A percentile compares a stretch with the other conserved stretches of the same genome.
phyloP scores from a whole-genome alignment of 257 asterid species.

The Fraxinus pennsylvanica region DNA sequence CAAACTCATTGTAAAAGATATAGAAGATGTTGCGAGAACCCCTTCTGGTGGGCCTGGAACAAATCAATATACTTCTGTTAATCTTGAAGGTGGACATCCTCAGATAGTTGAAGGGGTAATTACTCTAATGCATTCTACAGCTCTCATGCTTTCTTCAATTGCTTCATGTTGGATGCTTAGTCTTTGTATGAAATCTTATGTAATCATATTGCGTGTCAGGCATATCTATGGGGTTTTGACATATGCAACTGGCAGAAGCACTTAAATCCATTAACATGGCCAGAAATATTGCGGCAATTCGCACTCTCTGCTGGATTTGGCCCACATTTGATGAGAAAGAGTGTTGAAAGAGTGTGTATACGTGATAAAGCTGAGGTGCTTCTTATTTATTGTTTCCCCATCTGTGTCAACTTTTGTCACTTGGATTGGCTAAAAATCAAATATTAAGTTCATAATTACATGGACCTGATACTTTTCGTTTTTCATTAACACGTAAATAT shows the following conservation, averaged over 20 bases:
- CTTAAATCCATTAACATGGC: slow-evolving; percentile 88
- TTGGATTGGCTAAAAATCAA: background rate
- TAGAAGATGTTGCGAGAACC: slow-evolving; percentile 91
- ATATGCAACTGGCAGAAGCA: slow-evolving; percentile 89
- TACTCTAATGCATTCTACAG: slow-evolving; percentile 15
- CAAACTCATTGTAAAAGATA: slow-evolving; percentile 82
- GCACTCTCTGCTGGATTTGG: slow-evolving; percentile 97
- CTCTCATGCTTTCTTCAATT: background rate
- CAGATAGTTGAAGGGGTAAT: slow-evolving; percentile 97
- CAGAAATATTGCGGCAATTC: slow-evolving; percentile 88
- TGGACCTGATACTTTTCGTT: background rate
- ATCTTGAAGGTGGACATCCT: slow-evolving; percentile 99
- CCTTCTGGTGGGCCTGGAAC: slow-evolving; percentile 99
- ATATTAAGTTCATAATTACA: background rate
- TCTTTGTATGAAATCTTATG: background rate
- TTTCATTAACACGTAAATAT: background rate
- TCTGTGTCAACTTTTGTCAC: background rate
- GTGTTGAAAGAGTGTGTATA: slow-evolving; percentile 44
- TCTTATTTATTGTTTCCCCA: background rate
- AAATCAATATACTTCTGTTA: slow-evolving; percentile 89
- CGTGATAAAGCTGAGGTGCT: slow-evolving; percentile 75
- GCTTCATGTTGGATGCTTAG: slow-evolving; percentile 5
- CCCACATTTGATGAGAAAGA: slow-evolving; percentile 80
- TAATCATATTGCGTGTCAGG: slow-evolving; percentile 52
- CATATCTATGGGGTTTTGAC: slow-evolving; percentile 95